Evolutionary conservation across 2,329 filamentous ascomycete genomes (phyloP).

Genomic region (Paecilomyces sp.): DNA sequence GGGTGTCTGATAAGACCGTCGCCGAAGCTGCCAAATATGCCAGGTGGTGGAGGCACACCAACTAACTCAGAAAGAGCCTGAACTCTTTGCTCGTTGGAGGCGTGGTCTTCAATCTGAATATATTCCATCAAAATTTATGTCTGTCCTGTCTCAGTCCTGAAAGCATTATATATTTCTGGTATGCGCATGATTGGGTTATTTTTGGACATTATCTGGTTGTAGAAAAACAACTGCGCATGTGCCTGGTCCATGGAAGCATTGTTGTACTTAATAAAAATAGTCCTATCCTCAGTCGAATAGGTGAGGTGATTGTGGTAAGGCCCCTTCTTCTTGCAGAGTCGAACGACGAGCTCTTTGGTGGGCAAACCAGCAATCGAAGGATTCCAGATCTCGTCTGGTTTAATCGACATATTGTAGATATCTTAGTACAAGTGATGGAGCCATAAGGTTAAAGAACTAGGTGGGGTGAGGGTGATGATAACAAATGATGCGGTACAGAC

Average conservation of each 20-base stretch:
- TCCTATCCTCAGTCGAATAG: neutral
- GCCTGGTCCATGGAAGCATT: slow-evolving; percentile 2
- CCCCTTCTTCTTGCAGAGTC: slow-evolving; percentile 1
- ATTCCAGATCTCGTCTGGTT: neutral
- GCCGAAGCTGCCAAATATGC: slow-evolving; percentile 1
- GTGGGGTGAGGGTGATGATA: too few relatives aligned
- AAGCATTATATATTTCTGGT: slow-evolving; percentile 7
- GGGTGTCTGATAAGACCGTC: slow-evolving; percentile 8
- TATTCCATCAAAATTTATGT: slow-evolving; percentile 8
- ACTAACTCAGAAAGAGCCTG: slow-evolving; percentile 8
- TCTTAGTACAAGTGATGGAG: neutral
- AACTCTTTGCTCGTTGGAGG: slow-evolving; percentile 5
- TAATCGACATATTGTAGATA: neutral
- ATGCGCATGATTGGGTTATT: slow-evolving; percentile 1
- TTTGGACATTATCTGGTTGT: neutral
- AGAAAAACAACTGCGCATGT: slow-evolving; percentile 4
- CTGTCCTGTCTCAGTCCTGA: neutral
- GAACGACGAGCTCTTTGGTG: neutral
- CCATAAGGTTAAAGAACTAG: too few relatives aligned
- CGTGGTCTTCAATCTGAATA: slow-evolving; percentile 2
- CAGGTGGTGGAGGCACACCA: slow-evolving; percentile 4
- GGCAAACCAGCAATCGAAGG: neutral
- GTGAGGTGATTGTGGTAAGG: neutral
- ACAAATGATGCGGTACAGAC: too few relatives aligned
- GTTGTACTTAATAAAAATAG: slow-evolving; percentile 4